Evolutionary conservation across 345 rosid genomes (phyloP).

Genomic region (Gossypium australe): DNA sequence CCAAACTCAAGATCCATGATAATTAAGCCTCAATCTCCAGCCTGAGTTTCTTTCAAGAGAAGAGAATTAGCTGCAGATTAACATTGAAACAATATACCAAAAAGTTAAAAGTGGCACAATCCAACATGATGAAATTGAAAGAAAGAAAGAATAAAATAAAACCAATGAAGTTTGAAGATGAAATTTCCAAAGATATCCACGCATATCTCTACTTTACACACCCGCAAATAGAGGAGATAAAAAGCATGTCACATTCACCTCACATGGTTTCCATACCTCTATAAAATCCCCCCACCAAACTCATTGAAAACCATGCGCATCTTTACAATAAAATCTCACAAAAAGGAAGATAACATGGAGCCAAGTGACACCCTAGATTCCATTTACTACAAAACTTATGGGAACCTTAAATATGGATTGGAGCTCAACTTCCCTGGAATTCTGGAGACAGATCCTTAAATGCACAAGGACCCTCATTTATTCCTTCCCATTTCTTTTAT

Average conservation of each 20-base stretch:
- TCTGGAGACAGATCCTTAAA: conserved; percentile 27
- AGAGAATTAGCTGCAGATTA: conserved; percentile 31
- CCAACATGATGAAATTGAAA: conserved; percentile 3
- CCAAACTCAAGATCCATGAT: conserved; percentile 63
- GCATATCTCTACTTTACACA: conserved; percentile 25
- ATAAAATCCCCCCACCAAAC: conserved; percentile 41
- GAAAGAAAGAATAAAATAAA: neutral
- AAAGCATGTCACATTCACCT: conserved; percentile 46
- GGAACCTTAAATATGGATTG: conserved; percentile 8
- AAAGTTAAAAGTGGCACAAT: neutral
- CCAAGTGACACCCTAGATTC: conserved; percentile 9
- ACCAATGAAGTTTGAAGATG: conserved; percentile 1
- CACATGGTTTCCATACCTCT: conserved; percentile 48
- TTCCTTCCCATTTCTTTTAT: conserved; percentile 16
- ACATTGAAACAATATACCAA: conserved; percentile 13
- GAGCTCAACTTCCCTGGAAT: conserved; percentile 27
- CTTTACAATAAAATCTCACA: conserved; percentile 14
- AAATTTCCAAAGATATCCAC: conserved; percentile 23
- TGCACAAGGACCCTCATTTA: conserved; percentile 34
- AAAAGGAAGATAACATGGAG: conserved; percentile 3
- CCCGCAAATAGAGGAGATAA: conserved; percentile 24
- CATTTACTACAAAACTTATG: conserved; percentile 7
- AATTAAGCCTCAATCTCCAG: conserved; percentile 19
- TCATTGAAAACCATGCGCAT: conserved; percentile 13
- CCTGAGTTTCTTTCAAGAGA: conserved; percentile 11